phyloP scores from a whole-genome alignment of 495 filamentous ascomycete genomes.

The Lasiosphaeriaceae sp. region DNA sequence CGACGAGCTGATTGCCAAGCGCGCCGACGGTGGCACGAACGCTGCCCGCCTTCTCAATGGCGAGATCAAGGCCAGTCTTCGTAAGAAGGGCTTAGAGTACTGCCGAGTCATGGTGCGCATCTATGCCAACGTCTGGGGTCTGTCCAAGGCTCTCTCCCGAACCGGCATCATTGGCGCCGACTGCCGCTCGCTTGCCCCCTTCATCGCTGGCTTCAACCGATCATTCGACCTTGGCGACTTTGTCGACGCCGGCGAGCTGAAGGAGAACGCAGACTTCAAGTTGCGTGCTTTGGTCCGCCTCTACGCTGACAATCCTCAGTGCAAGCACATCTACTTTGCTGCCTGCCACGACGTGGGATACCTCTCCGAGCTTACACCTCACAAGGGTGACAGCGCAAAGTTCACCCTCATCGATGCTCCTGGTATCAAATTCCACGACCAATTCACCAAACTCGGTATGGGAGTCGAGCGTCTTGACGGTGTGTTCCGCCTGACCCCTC shows the following conservation, averaged over 20 bases:
- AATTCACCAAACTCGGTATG: too few species aligned
- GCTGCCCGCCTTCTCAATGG: too few species aligned
- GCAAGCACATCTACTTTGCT: conserved; percentile 64
- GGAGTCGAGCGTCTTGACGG: too few species aligned
- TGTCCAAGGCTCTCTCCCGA: conserved; percentile 33
- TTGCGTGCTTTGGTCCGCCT: conserved; percentile 48
- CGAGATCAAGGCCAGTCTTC: too few species aligned
- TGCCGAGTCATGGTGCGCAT: too few species aligned
- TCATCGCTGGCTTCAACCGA: conserved; percentile 56
- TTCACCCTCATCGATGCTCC: conserved; percentile 52
- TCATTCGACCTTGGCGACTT: conserved; percentile 58
- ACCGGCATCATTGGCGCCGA: conserved; percentile 46
- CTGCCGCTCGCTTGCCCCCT: conserved; percentile 49
- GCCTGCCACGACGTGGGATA: conserved; percentile 62
- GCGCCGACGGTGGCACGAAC: conserved; percentile 6
- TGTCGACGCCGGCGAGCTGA: conserved; percentile 58
- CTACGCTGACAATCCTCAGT: conserved; percentile 57
- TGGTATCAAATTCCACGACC: too few species aligned
- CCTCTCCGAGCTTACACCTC: conserved; percentile 50
- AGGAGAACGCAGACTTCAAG: conserved; percentile 59
- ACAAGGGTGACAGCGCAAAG: conserved; percentile 33
- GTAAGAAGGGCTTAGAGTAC: too few species aligned
- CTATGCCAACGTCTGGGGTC: too few species aligned
- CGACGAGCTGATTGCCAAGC: conserved; percentile 48
- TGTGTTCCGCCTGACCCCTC: too few species aligned